phyloP scores from a whole-genome alignment of 2,329 filamentous ascomycete species.

The Colletotrichum horii region DNA sequence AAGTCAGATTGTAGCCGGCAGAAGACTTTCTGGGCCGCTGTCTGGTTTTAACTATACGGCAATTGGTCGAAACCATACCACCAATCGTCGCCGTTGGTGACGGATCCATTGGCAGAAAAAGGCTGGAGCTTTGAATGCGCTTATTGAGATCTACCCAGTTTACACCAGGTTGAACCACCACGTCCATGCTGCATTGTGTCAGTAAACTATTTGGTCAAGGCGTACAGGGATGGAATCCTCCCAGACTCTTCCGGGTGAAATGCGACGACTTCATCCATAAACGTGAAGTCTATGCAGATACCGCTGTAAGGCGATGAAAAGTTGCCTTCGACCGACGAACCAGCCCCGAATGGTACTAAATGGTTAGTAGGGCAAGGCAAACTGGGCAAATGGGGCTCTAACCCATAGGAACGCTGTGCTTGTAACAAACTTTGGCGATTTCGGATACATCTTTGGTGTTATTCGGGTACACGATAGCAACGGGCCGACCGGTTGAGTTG shows the following conservation, averaged over 20 bases:
- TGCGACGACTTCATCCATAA: constrained; percentile 72
- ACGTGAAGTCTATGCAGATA: constrained; percentile 71
- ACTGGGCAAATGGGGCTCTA: neutral
- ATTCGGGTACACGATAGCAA: constrained; percentile 69
- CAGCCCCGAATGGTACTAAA: constrained; percentile 70
- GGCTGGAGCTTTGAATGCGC: constrained; percentile 62
- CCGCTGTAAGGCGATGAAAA: constrained; percentile 72
- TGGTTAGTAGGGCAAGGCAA: neutral
- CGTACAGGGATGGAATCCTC: neutral
- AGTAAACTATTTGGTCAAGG: neutral
- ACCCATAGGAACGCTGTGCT: constrained; percentile 70
- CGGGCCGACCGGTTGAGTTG: constrained; percentile 67
- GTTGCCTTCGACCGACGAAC: constrained; percentile 74
- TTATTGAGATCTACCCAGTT: constrained; percentile 73
- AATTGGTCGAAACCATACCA: constrained; percentile 71
- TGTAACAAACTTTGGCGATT: constrained; percentile 67
- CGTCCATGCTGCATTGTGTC: constrained; percentile 56
- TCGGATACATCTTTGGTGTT: constrained; percentile 68
- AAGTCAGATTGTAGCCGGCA: constrained; percentile 75
- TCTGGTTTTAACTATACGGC: constrained; percentile 69
- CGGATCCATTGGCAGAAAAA: constrained; percentile 75
- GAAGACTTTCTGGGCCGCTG: constrained; percentile 70
- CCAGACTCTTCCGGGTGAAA: constrained; percentile 63
- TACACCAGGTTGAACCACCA: constrained; percentile 73
- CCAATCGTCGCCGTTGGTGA: constrained; percentile 64